Evolutionary conservation across 306 rosid genomes (phyloP).

Genomic region (Prunus mira): DNA sequence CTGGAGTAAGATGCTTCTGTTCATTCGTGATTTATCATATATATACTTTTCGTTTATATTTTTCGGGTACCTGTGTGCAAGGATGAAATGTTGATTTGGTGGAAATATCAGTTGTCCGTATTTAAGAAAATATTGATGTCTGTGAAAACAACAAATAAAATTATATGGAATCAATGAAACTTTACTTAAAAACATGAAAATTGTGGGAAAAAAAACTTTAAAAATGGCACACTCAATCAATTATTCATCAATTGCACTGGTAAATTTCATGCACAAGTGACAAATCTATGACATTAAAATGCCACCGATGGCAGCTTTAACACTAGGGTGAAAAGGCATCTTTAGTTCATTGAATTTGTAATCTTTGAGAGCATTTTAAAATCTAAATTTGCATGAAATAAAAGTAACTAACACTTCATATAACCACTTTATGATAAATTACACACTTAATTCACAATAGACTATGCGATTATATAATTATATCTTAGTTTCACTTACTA

Average conservation of each 20-base stretch:
- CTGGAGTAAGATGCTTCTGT: slow-evolving; percentile 62
- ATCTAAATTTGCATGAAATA: no score
- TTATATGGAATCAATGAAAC: neutral
- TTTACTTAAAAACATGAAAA: neutral
- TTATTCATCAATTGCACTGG: neutral
- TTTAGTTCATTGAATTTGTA: neutral
- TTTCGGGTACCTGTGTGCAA: neutral
- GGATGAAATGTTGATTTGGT: neutral
- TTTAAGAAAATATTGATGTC: neutral
- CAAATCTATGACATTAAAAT: neutral
- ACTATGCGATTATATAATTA: no score
- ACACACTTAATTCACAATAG: no score
- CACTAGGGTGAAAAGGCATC: neutral
- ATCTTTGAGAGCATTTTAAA: no score
- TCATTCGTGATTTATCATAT: neutral
- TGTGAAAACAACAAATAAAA: neutral
- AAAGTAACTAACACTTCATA: no score
- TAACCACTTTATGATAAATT: no score
- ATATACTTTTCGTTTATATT: neutral
- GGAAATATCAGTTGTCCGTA: neutral
- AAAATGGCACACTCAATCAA: neutral
- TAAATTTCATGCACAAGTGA: neutral
- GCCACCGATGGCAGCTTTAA: neutral
- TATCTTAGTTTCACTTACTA: no score
- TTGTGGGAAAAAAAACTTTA: neutral